Evolutionary conservation across 495 filamentous ascomycete genomes (phyloP).

Genomic region (Penicillium paradoxum): DNA sequence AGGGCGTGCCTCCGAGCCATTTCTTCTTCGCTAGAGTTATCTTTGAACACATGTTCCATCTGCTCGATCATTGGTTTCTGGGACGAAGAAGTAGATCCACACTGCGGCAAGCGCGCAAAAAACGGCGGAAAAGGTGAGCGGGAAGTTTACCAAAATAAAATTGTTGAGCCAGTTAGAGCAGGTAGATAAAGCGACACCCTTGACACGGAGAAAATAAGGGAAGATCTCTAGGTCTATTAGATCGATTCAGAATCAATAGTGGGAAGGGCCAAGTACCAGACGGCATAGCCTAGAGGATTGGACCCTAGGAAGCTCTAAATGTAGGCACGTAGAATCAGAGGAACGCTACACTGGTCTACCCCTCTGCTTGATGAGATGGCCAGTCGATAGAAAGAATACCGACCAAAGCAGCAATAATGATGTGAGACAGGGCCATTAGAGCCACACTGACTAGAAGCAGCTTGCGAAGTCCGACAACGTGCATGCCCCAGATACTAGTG

Average conservation of each 20-base stretch:
- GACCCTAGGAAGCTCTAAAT: slow-evolving; percentile 46
- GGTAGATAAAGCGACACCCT: slow-evolving; percentile 49
- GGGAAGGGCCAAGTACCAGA: slow-evolving; percentile 21
- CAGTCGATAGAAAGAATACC: slow-evolving; percentile 41
- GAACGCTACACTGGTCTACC: slow-evolving; percentile 47
- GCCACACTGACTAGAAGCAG: slow-evolving; percentile 42
- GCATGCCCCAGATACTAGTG: slow-evolving; percentile 48
- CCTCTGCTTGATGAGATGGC: slow-evolving; percentile 38
- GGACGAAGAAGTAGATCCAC: slow-evolving; percentile 52
- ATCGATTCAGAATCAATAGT: background rate
- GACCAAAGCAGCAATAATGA: slow-evolving; percentile 48
- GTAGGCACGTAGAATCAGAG: slow-evolving; percentile 46
- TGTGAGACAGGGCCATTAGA: slow-evolving; percentile 46
- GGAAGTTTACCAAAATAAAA: slow-evolving; percentile 45
- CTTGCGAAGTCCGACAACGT: slow-evolving; percentile 42
- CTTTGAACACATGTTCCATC: slow-evolving; percentile 51
- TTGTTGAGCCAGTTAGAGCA: slow-evolving; percentile 55
- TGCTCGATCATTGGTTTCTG: slow-evolving; percentile 57
- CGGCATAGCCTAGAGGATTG: slow-evolving; percentile 45
- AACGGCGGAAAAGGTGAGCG: slow-evolving; percentile 23
- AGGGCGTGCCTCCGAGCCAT: slow-evolving; percentile 34
- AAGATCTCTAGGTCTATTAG: slow-evolving; percentile 37
- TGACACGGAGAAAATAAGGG: slow-evolving; percentile 47
- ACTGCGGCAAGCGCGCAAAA: slow-evolving; percentile 51
- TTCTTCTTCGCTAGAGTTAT: slow-evolving; percentile 39